Evolutionary conservation across 345 rosid genomes (phyloP), one percentile per base, ranked within the genome.

Genomic region (Luvunga scandens): DNA sequence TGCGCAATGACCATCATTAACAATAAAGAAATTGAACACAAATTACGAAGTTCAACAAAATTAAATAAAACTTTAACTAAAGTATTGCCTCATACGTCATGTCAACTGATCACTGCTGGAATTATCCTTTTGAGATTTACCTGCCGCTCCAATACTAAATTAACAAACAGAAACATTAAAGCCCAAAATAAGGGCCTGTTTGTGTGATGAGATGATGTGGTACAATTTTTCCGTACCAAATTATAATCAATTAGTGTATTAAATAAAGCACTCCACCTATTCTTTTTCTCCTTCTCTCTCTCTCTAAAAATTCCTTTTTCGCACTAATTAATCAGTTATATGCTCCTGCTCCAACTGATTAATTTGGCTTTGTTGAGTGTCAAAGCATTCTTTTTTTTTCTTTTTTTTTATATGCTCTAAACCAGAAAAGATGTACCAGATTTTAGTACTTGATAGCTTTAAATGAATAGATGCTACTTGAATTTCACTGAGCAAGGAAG

Each of bases 61-160:
- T 33, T 33, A 2, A 33, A 33, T 33, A 33, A 33, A 33, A 14
- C 33, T 39, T 80, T 65, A 83, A 82, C 79, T 84, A 9, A 31
- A 31, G 33, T 31, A 31, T 31, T 31, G 3, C 33, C 33, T 31
- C 33, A 31, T 31, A n/a, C n/a, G n/a, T n/a, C n/a, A n/a, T n/a
- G n/a, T n/a, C n/a, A 31, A 31, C 33, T 31, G 3, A 3, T 31
- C 33, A 3, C 33, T 31, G 33, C 24, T 76, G 59, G 53, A 79
- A 33, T 57, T 80, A 36, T 84, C 84, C 19, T 73, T 75, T 57
- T 80, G 79, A 91, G 93, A 30, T 59, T 19, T 36, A 62, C 33
- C 31, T 31, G 22, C 62, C 39, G 66, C 66, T 66, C 4, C 36
- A 33, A 4, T 33, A 33, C 0, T 33, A 3, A 33, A 33, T 33